Percentiles rank a stretch among this genome's conserved stretches.
Conservation (phyloP, 1,284 basidiomycete species). For the Ganoderma multipileum region DNA sequence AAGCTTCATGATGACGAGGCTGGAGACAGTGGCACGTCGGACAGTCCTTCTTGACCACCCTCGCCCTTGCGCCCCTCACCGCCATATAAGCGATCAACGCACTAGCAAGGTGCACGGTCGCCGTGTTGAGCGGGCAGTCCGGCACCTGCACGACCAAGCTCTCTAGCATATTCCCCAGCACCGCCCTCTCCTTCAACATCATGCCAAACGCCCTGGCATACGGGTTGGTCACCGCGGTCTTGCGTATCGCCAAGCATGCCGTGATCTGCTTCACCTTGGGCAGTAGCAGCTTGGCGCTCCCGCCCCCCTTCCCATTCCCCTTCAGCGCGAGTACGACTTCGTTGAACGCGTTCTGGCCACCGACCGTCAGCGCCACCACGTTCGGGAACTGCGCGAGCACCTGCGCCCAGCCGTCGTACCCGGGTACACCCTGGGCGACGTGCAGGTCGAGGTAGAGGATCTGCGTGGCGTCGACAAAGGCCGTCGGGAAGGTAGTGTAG, state of each 20-base stretch:
- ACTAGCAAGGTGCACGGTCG: slow-evolving; percentile 13
- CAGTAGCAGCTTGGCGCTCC: slow-evolving; percentile 4
- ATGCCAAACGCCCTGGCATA: slow-evolving; percentile 9
- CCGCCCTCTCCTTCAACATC: slow-evolving; percentile 6
- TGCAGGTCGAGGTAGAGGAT: slow-evolving; percentile 15
- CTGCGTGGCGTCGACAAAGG: slow-evolving; percentile 6
- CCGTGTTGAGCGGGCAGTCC: slow-evolving; percentile 5
- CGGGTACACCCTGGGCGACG: slow-evolving; percentile 10
- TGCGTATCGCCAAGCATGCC: slow-evolving; percentile 4
- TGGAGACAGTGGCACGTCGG: slow-evolving; percentile 6
- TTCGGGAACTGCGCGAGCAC: slow-evolving; percentile 11
- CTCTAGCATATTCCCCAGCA: background rate
- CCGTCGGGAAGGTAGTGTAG: slow-evolving; percentile 6
- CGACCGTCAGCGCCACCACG: slow-evolving; percentile 11
- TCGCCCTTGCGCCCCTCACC: slow-evolving; percentile 5
- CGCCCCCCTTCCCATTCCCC: background rate
- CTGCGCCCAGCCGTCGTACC: slow-evolving; percentile 7
- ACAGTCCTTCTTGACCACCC: slow-evolving; percentile 9
- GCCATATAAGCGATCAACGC: slow-evolving; percentile 15
- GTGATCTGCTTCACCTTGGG: slow-evolving; percentile 10
- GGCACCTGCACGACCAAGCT: slow-evolving; percentile 15
- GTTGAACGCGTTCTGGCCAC: slow-evolving; percentile 13
- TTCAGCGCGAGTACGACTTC: slow-evolving; percentile 2
- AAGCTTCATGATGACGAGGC: background rate
- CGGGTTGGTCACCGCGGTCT: background rate